Conservation (phyloP, 2,329 filamentous ascomycete genomes). For the Penicillium occitanis region DNA sequence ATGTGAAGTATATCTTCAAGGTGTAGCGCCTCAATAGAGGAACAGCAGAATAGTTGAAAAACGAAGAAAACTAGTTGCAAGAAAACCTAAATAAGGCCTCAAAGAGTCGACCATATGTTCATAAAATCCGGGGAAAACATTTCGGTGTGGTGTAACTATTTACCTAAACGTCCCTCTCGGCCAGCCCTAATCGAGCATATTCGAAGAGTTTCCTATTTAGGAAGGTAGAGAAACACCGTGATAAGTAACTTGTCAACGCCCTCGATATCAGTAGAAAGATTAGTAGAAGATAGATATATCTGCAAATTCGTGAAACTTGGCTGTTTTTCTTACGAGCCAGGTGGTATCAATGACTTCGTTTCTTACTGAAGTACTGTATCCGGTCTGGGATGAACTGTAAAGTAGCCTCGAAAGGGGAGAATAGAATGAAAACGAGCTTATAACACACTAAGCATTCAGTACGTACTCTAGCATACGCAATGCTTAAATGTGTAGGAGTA, state of each 20-base stretch:
- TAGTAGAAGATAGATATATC: not conserved
- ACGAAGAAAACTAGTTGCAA: not conserved
- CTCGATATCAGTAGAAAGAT: not conserved
- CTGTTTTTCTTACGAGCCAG: not conserved
- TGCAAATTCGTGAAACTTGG: not conserved
- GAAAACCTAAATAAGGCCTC: not conserved
- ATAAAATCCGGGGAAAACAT: not conserved
- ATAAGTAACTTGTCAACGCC: not conserved
- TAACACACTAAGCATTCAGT: not conserved
- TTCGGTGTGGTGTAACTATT: not conserved
- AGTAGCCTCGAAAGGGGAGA: not conserved
- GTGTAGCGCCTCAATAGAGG: not conserved
- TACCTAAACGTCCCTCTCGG: not conserved
- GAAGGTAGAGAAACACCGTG: not conserved
- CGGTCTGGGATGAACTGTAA: not conserved
- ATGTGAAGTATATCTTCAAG: not conserved
- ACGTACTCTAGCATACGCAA: not conserved
- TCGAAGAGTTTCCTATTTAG: conserved; percentile 5
- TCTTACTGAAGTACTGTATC: not conserved
- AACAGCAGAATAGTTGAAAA: too few species aligned
- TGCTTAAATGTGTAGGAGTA: not conserved
- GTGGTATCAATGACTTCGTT: not conserved
- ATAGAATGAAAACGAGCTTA: not conserved
- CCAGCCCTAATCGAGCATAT: not conserved
- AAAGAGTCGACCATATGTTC: not conserved